Base-by-base conservation (phyloP, 2,329 filamentous ascomycete genomes). In the Xylariaceae sp. region DNA sequence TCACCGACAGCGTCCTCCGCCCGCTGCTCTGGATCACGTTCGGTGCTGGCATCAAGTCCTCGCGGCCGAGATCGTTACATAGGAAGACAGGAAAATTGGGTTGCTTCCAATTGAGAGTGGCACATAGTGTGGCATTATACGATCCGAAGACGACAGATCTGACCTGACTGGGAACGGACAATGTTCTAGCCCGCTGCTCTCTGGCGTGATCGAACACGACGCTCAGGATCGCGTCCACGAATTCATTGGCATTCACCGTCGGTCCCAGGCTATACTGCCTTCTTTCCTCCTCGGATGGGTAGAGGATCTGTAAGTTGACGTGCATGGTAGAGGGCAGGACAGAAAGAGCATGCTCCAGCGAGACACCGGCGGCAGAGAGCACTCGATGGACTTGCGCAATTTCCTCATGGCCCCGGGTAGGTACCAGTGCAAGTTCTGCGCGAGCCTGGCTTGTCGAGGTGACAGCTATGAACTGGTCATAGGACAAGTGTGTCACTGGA, bases 61-160 rank as follows among this genome's bases (percentile, higher is more conserved):
- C 80, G 7, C 79, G 76, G 18, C 90, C 90, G 22, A 97, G 81
- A 52, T 96, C 90, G 67, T 97, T 97, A 72, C 91, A 96, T 42
- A 97, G 77, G 60, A 99, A 88, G 0, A 97, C 89, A 0, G 94
- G 94, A 67, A 96, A 99, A 66, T 97, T 99, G 2, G 94, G 94
- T 68, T 99, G 94, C 69, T 99, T 99, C 94, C 94, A 99, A 70
- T 99, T 99, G 61, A 99, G 73, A 5, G 92, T 91, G 14, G 89
- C 95, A 71, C 94, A 99, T 17, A 97, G 81, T 56, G 86, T 87
- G 11, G 89, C 78, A 65, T 95, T 96, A 69, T 92, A 96, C 18
- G 90, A 95, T 61, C 89, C 95, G 67, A 99, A 96, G 11, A 96
- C 89, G 45, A 99, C 86, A 11, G 89, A 95, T 38, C 91, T 80